Conservation (phyloP, 1,284 basidiomycete genomes). For the Caloboletus firmus region DNA sequence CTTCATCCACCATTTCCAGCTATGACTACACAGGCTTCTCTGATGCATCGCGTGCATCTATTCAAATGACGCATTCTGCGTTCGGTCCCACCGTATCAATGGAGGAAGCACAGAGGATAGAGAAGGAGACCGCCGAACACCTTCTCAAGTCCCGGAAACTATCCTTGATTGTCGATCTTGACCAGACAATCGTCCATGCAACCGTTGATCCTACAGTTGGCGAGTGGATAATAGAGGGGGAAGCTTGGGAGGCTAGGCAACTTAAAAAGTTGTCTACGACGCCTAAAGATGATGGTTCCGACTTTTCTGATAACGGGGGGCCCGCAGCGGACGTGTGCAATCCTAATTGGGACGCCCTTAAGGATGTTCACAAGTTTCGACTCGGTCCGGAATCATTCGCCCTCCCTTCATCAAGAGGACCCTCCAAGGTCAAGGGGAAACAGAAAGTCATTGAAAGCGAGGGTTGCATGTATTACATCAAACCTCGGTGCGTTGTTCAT, state of each 20-base stretch:
- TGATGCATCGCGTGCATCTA: slow-evolving; percentile 75
- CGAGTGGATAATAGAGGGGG: slow-evolving; percentile 90
- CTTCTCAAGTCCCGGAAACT: slow-evolving; percentile 79
- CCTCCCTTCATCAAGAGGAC: slow-evolving; percentile 39
- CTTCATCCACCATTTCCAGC: slow-evolving; percentile 42
- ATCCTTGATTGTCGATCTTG: slow-evolving; percentile 95
- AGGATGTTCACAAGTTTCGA: slow-evolving; percentile 86
- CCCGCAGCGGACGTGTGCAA: slow-evolving; percentile 63
- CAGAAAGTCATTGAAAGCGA: slow-evolving; percentile 65
- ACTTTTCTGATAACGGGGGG: slow-evolving; percentile 41
- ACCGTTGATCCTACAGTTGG: slow-evolving; percentile 98
- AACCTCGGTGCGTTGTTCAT: slow-evolving; percentile 70
- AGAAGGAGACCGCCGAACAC: slow-evolving; percentile 76
- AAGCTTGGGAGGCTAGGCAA: slow-evolving; percentile 64
- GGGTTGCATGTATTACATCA: slow-evolving; percentile 96
- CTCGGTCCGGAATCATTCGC: slow-evolving; percentile 79
- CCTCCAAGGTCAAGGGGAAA: slow-evolving; percentile 47
- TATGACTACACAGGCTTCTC: slow-evolving; percentile 85
- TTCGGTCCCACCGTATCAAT: slow-evolving; percentile 76
- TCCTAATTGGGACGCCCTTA: slow-evolving; percentile 86
- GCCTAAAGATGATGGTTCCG: slow-evolving; percentile 29
- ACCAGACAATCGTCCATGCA: slow-evolving; percentile 98
- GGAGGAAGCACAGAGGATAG: slow-evolving; percentile 88
- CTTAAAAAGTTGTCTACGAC: slow-evolving; percentile 37
- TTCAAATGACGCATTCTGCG: slow-evolving; percentile 84